These are phyloP conservation scores for Chaetomium globosum DNA, from an alignment of 2,329 filamentous ascomycete species.

Conservation along the genomic window DNA sequence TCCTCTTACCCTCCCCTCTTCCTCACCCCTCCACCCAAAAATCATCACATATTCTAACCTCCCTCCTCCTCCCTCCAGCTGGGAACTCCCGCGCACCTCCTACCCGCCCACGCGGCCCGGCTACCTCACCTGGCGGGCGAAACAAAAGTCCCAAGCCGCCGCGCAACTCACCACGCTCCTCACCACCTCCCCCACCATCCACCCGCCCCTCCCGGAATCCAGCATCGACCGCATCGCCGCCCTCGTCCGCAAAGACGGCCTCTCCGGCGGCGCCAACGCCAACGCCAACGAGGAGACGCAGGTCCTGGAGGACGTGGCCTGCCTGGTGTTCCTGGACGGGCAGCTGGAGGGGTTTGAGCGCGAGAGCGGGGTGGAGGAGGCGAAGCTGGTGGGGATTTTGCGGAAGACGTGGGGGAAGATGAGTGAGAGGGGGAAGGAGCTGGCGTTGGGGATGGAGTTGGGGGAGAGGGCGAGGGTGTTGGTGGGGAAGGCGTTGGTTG, in stretches of 20 bases:
- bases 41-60: background rate
- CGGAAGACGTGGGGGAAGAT: constrained; percentile 78
- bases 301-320: constrained; percentile 81
- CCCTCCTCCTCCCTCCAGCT: constrained; percentile 47
- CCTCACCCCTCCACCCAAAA: background rate
- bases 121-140: constrained; percentile 78
- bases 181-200: constrained; percentile 41
- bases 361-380: constrained; percentile 67
- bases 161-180: constrained; percentile 59
- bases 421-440: constrained; percentile 61
- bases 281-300: constrained; percentile 65
- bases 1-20: background rate
- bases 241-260: constrained; percentile 77
- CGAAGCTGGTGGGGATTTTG: constrained; percentile 72
- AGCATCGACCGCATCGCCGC: constrained; percentile 56
- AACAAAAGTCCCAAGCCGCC: constrained; percentile 68
- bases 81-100: constrained; percentile 74
- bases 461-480: constrained; percentile 63
- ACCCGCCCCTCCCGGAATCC: constrained; percentile 43
- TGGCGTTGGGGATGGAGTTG: constrained; percentile 68
- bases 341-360: constrained; percentile 80
- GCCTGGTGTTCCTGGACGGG: constrained; percentile 83
- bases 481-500: constrained; percentile 38
- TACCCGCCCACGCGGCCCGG: constrained; percentile 76
- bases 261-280: constrained; percentile 41